Evolutionary conservation across 306 rosid genomes (phyloP), one percentile per base, ranked within the genome.

Genomic region (Cucumis hystrix): DNA sequence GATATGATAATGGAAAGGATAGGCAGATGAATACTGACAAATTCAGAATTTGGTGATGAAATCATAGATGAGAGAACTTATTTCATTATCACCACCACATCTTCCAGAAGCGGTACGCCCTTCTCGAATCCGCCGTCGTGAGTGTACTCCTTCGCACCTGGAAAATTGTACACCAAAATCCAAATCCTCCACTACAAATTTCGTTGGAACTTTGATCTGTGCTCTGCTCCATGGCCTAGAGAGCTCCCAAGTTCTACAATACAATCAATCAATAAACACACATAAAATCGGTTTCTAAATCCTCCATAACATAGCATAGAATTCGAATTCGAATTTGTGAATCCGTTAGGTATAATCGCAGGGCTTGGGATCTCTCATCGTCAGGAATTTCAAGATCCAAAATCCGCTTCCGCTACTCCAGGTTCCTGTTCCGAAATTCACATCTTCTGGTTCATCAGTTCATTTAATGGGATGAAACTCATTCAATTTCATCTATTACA

Each of bases 321-420:
- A 63, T 0, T 70, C 13, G n/a, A 70, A 21, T 45, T 15, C 3
- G 16, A 85, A 91, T 75, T 88, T 89, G 77, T 83, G 59, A 89
- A 73, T 71, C 92, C 93, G 69, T 88, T 88, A 2, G 92, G 87
- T 35, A 88, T 82, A 80, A 77, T 37, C 40, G 82, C 86, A 56
- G 92, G 90, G 30, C 57, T 79, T 54, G 91, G 81, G 25, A 83
- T 77, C 84, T 8, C 90, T 88, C 37, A 68, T 21, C 0, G 87
- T 54, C 8, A 89, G 89, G 80, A 93, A 83, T 58, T 13, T 65
- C 80, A 21, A 21, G 58, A 70, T 12, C 58, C 40, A 7, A 70
- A 70, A 21, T 70, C 75, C 40, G 58, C 58, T 70, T 45, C 58
- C 3, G 75, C 75, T 7, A 12, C 58, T 23, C 75, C 75, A 9